Evolutionary conservation across 495 filamentous ascomycete species (phyloP).

Genomic region (Amniculicola lignicola): DNA sequence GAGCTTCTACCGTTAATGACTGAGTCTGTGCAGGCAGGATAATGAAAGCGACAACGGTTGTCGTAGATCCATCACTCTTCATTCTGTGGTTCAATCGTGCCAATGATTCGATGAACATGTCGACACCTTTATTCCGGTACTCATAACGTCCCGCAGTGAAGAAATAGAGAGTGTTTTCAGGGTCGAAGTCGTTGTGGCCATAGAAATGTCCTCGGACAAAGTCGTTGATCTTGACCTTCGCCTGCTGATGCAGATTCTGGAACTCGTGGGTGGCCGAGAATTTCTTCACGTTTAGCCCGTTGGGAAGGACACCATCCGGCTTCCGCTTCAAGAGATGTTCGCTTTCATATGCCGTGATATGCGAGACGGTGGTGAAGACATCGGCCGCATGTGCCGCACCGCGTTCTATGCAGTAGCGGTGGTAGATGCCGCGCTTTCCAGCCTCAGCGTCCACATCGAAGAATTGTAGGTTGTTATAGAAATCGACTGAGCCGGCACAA

Average conservation of each 20-base stretch:
- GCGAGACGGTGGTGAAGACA: constrained; percentile 97
- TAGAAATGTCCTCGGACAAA: constrained; percentile 99
- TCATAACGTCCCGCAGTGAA: constrained; percentile 97
- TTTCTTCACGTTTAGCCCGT: constrained; percentile 97
- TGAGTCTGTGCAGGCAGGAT: constrained; percentile 99
- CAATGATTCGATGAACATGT: constrained; percentile 98
- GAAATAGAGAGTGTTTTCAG: constrained; percentile 96
- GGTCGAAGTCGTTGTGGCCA: constrained; percentile 93
- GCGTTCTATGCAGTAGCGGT: constrained; percentile 96
- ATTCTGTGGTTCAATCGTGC: constrained; percentile 91
- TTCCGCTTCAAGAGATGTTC: constrained; percentile 97
- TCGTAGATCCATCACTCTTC: constrained; percentile 80
- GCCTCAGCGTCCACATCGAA: constrained; percentile 97
- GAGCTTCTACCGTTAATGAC: constrained; percentile 88
- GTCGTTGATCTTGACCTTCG: constrained; percentile 96
- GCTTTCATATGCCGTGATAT: constrained; percentile 97
- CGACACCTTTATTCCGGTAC: constrained; percentile 95
- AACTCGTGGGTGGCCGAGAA: constrained; percentile 99
- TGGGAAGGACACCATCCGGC: constrained; percentile 92
- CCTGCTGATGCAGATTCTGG: constrained; percentile 93
- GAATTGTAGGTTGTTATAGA: constrained; percentile 97
- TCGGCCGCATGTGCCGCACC: constrained; percentile 86
- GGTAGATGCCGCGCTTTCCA: constrained; percentile 97
- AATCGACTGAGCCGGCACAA: constrained; percentile 95
- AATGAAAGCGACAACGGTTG: constrained; percentile 95